Conservation (phyloP, 345 rosid species). For the Brassica carinata region DNA sequence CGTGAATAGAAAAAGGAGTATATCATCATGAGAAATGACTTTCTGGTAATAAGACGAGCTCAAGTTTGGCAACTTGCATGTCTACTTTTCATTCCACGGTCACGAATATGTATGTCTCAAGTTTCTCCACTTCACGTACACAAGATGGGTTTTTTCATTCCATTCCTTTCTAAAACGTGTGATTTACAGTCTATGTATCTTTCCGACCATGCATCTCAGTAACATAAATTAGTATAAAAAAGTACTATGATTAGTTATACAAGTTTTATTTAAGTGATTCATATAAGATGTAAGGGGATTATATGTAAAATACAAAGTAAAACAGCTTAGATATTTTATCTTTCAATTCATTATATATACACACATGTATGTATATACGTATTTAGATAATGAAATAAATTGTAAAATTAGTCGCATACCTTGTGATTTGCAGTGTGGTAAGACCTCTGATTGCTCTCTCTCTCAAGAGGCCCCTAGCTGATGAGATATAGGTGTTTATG, state of each 20-base stretch:
- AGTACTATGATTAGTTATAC: background rate
- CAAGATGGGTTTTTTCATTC: constrained; percentile 30
- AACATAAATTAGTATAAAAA: background rate
- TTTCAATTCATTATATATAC: background rate
- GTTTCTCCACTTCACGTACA: constrained; percentile 28
- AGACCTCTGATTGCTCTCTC: background rate
- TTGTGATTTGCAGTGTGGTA: background rate
- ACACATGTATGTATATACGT: background rate
- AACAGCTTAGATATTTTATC: background rate
- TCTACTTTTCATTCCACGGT: constrained; percentile 28
- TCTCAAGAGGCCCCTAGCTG: background rate
- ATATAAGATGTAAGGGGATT: background rate
- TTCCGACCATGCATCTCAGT: background rate
- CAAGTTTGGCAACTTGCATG: constrained; percentile 39
- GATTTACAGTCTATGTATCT: background rate
- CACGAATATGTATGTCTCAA: constrained; percentile 30
- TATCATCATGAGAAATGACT: constrained; percentile 33
- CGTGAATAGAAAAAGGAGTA: constrained; percentile 2
- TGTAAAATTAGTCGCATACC: background rate
- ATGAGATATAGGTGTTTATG: background rate
- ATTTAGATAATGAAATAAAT: background rate
- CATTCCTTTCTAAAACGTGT: constrained; percentile 8
- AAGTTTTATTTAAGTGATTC: background rate
- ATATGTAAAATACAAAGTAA: background rate
- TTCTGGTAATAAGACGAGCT: constrained; percentile 33